phyloP scores from a whole-genome alignment of 1,139 yeast species.

The Kurtzmaniella quercitrusa region DNA sequence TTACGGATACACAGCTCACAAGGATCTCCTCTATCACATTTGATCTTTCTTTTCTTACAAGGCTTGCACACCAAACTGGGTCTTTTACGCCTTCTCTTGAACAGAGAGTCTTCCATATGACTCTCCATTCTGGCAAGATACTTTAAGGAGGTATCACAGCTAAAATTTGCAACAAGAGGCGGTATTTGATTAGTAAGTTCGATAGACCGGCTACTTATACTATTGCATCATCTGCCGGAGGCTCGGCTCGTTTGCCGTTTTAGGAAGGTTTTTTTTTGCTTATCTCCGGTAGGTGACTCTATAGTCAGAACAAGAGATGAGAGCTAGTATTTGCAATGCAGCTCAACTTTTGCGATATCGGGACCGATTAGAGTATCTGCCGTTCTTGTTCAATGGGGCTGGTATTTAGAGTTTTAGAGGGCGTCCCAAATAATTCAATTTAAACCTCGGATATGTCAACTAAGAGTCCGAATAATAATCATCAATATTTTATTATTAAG shows the following conservation, averaged over 20 bases:
- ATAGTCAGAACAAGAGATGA: too few relatives aligned
- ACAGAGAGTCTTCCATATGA: background rate
- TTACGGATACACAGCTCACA: slow-evolving; percentile 15
- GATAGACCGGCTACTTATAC: background rate
- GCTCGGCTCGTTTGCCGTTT: background rate
- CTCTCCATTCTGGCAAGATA: background rate
- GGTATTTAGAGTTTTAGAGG: too few relatives aligned
- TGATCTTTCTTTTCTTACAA: slow-evolving; percentile 24
- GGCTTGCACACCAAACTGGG: slow-evolving; percentile 9
- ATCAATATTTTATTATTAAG: too few relatives aligned
- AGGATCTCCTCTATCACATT: slow-evolving; percentile 11
- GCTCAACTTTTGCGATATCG: too few relatives aligned
- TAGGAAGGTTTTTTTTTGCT: background rate
- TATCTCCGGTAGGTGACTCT: background rate
- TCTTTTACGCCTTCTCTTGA: slow-evolving; percentile 5
- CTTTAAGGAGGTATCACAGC: background rate
- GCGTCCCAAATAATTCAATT: too few relatives aligned
- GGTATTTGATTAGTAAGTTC: too few relatives aligned
- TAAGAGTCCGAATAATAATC: too few relatives aligned
- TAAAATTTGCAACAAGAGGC: too few relatives aligned
- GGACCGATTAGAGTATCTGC: too few relatives aligned
- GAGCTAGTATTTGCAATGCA: too few relatives aligned
- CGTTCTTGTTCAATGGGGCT: too few relatives aligned
- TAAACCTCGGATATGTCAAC: too few relatives aligned
- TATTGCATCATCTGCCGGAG: background rate